Evolutionary conservation across 345 rosid species (phyloP).

Genomic region (Balakata baccata): DNA sequence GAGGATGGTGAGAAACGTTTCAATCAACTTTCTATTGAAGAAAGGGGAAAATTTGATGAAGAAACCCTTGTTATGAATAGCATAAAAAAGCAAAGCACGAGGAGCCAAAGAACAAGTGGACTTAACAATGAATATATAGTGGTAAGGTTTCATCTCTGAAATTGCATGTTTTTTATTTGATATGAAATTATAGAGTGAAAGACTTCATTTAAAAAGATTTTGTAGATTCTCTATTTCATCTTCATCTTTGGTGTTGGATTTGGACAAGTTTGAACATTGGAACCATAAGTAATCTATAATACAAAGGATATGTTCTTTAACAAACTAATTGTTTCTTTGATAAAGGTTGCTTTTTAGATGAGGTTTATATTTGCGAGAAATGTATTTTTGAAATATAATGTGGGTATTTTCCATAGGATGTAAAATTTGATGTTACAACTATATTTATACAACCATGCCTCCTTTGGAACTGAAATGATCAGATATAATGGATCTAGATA

Average conservation of each 20-base stretch:
- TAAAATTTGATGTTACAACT: too few species aligned
- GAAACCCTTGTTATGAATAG: conserved; percentile 88
- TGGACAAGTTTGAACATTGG: background rate
- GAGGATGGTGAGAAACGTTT: conserved; percentile 86
- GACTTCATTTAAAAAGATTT: background rate
- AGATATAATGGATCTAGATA: too few species aligned
- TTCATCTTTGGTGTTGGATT: background rate
- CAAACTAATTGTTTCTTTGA: too few species aligned
- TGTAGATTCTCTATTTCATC: too few species aligned
- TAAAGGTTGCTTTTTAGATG: too few species aligned
- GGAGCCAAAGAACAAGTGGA: conserved; percentile 51
- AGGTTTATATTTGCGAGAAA: too few species aligned
- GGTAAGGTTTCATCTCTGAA: conserved; percentile 43
- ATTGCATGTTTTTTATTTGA: too few species aligned
- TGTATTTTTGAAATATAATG: too few species aligned
- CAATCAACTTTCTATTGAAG: conserved; percentile 93
- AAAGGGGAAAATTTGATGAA: conserved; percentile 88
- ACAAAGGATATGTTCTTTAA: background rate
- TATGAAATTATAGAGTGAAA: too few species aligned
- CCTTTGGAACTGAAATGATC: too few species aligned
- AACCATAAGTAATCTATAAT: background rate
- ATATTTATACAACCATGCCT: too few species aligned
- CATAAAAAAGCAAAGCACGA: conserved; percentile 62
- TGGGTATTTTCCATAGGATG: background rate
- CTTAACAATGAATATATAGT: conserved; percentile 85